Evolutionary conservation across 495 filamentous ascomycete species (phyloP), one percentile per base, ranked within the genome.

Genomic region (Tuber melanosporum): DNA sequence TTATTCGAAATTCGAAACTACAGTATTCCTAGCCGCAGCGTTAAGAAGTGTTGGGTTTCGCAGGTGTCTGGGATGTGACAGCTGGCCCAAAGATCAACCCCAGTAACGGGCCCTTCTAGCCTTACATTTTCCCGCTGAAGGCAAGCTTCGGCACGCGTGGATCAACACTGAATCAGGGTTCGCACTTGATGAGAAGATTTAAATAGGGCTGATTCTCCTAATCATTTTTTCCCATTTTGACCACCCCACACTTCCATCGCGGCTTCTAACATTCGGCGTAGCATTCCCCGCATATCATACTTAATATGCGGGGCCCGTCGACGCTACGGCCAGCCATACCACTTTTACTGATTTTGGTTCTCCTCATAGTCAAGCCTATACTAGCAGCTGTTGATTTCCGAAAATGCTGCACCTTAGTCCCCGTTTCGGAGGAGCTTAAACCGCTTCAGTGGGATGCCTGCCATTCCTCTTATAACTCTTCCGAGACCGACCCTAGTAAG

Each of bases 361-460:
- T 73, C 20, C 52, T 20, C 44, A n/a, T 80, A 43, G 32, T 62
- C 17, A 43, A 41, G 47, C 73, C 42, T 14, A 42, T 62, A 43
- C 43, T 47, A 1, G 77, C 78, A 69, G 66, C 77, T 1, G 77
- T 80, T 9, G 73, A 82, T 57, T 79, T 82, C 15, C 72, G 57
- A 70, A 73, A 69, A 45, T 82, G 81, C 62, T 82, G 81, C 47
- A 82, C 81, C 39, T 43, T 72, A n/a, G 81, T 80, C 26, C 80
- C 80, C 2, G 81, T 82, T 12, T 66, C 80, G 9, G 44, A 70
- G 5, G 81, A 77, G 20, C 77, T 82, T 39, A 45, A 17, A 32
- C 76, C 80, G 2, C 57, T 66, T 10, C 80, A 75, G 42, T 82
- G 81, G 81, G 77, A 75, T 26, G 81, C 81, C 36, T 82, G 81